Conservation (phyloP, 2,329 filamentous ascomycete species). For the Xylariaceae sp. region DNA sequence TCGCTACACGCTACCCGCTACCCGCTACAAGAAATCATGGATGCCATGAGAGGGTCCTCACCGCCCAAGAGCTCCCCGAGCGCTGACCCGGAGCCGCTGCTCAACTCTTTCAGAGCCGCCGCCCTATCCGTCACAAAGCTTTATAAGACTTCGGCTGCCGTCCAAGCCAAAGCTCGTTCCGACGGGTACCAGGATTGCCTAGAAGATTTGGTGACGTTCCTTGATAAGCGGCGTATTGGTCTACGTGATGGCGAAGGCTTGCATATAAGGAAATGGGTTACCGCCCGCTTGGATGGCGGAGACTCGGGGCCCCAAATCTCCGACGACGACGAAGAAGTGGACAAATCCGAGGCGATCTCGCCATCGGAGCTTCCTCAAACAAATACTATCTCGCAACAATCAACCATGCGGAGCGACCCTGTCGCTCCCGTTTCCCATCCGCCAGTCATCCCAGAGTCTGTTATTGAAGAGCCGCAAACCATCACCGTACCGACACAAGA, state of each 20-base stretch:
- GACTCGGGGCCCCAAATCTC: conserved; percentile 48
- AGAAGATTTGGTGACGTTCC: conserved; percentile 78
- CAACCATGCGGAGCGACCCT: conserved; percentile 35
- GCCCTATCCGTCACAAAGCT: conserved; percentile 93
- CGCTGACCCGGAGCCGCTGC: conserved; percentile 55
- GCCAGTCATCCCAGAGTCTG: conserved; percentile 13
- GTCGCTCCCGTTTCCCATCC: conserved; percentile 27
- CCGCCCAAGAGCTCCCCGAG: conserved; percentile 32
- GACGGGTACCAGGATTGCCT: conserved; percentile 93
- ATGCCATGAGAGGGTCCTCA: conserved; percentile 29
- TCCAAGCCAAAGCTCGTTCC: conserved; percentile 66
- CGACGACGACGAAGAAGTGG: conserved; percentile 64
- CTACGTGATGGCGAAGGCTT: conserved; percentile 71
- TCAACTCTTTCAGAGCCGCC: conserved; percentile 86
- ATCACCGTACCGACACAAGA: conserved; percentile 52
- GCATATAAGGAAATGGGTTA: conserved; percentile 58
- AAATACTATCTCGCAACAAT: conserved; percentile 37
- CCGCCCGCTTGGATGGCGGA: conserved; percentile 61
- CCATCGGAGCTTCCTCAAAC: conserved; percentile 54
- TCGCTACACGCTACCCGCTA: neutral
- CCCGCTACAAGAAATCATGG: conserved; percentile 20
- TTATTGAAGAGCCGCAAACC: conserved; percentile 28
- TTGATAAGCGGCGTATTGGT: conserved; percentile 77
- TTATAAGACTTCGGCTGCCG: conserved; percentile 82
- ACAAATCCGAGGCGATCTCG: conserved; percentile 55